Evolutionary conservation across 495 filamentous ascomycete species (phyloP), one percentile per base, ranked within the genome.

Genomic region (Penicillium bovifimosum): DNA sequence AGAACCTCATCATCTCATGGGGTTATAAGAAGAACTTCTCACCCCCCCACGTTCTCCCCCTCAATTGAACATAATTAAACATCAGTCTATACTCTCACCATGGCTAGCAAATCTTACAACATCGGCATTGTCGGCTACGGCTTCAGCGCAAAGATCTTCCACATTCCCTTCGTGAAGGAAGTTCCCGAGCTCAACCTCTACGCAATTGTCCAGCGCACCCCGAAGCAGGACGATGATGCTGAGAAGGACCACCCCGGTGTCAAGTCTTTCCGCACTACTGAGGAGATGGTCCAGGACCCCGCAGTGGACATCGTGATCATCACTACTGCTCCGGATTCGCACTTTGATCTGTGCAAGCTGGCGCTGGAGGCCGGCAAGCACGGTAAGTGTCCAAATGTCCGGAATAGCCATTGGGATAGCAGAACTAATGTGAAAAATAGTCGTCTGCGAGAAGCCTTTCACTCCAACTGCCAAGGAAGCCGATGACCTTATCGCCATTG

Each of bases 381-480:
- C 65, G 86, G 76, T 78, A 54, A 17, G 63, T 53, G 1, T 1
- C 32, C 6, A 9, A 9, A 34, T 11, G 1, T 42, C 14, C 13
- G 3, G 8, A 40, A 52, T 34, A 27, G 34, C 26, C 3, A 1
- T 32, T 43, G n/a, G 31, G 17, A 16, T 33, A 10, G n/a, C 10
- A 28, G 47, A 35, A 26, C 38, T 32, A 24, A 42, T 14, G 55
- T 49, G 26, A 11, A 1, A 13, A 27, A 41, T 39, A 48, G 77
- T 95, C 18, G 76, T 96, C 24, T 84, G 90, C 35, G 91, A 96
- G 71, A 96, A 96, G 71, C 91, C 91, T 0, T 91, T 96, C 66
- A 85, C 87, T 7, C 83, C 86, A 9, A 87, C 84, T 5, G 71
- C 77, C 13, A 67, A 76, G 46, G 85, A 96, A 70, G 88, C 90